These are phyloP conservation scores for Sanghuangporus baumii DNA, from an alignment of 1,284 basidiomycete genomes.

Conservation along the genomic window DNA sequence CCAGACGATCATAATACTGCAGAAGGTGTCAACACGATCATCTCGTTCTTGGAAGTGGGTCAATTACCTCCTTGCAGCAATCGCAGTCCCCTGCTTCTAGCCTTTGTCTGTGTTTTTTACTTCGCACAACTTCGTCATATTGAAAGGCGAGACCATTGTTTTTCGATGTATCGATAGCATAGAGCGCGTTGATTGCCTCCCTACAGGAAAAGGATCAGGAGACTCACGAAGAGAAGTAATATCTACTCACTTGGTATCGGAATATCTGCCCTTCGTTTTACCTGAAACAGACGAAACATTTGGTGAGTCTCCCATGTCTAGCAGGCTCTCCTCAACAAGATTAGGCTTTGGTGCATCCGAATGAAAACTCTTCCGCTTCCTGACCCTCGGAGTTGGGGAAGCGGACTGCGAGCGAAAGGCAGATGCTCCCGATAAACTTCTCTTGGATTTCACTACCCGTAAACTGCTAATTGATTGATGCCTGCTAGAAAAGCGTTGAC, in stretches of 20 bases:
- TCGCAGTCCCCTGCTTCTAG: constrained; percentile 82
- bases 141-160: constrained; percentile 66
- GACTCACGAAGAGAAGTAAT: not conserved
- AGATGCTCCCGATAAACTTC: not conserved
- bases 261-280: not conserved
- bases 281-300: not conserved
- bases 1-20: constrained; percentile 16
- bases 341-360: not conserved
- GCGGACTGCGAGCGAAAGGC: not conserved
- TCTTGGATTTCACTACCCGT: not conserved
- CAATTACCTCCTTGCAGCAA: constrained; percentile 68
- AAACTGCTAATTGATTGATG: not conserved
- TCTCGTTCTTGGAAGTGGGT: not conserved
- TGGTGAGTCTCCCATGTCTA: not conserved
- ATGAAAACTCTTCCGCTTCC: not conserved
- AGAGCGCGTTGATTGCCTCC: constrained; percentile 55
- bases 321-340: not conserved
- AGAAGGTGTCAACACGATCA: not conserved
- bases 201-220: not conserved
- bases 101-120: constrained; percentile 54
- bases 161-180: constrained; percentile 56
- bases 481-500: not conserved
- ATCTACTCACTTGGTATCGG: not conserved
- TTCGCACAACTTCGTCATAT: constrained; percentile 75
- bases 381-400: not conserved